These are phyloP conservation scores for California macrophylla DNA, from an alignment of 441 rosid genomes.

Conservation along the genomic window DNA sequence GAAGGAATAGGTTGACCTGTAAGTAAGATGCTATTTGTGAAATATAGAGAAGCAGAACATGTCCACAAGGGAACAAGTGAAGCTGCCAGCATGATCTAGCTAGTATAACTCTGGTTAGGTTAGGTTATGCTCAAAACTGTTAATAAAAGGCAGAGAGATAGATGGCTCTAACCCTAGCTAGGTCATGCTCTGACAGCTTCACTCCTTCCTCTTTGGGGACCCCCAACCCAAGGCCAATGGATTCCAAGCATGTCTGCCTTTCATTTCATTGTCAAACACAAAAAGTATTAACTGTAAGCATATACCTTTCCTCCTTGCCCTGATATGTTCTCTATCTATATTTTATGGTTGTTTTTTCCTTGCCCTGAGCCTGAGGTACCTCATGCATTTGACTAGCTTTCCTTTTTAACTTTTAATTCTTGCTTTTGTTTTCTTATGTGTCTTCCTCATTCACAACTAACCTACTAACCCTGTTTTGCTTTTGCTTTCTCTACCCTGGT, in stretches of 20 bases:
- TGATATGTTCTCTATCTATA: background rate
- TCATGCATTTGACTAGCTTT: background rate
- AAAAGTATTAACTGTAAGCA: background rate
- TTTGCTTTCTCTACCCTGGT: background rate
- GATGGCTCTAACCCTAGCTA: constrained; percentile 41
- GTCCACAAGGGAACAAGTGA: constrained; percentile 63
- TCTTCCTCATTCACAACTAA: background rate
- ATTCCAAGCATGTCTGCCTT: background rate
- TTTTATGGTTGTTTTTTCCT: background rate
- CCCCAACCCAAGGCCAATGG: constrained; percentile 1
- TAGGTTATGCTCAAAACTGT: constrained; percentile 8
- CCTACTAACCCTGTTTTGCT: background rate
- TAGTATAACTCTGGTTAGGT: constrained; percentile 37
- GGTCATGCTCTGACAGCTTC: constrained; percentile 98
- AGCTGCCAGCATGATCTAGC: constrained; percentile 98
- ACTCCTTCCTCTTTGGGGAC: constrained; percentile 65
- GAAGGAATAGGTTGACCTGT: background rate
- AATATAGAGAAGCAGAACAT: background rate
- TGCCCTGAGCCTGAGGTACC: background rate
- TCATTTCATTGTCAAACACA: background rate
- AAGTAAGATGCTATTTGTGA: background rate
- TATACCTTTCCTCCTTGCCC: background rate
- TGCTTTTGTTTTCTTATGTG: background rate
- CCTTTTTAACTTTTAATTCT: background rate
- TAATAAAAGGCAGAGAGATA: background rate